Conservation (phyloP, 495 filamentous ascomycete genomes). For the Podospora conica region DNA sequence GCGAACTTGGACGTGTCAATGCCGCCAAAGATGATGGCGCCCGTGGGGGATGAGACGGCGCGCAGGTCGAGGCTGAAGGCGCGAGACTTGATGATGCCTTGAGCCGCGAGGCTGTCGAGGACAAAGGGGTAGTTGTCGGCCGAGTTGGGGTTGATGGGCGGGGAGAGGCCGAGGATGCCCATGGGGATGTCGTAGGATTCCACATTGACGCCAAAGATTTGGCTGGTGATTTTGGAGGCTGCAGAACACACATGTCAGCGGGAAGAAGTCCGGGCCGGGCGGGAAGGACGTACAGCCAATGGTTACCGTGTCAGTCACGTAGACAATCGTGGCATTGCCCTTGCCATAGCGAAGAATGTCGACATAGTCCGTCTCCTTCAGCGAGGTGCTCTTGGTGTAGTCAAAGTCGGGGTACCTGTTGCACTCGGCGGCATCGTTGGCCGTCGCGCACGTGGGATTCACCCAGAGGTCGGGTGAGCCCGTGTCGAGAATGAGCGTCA, state of each 20-base stretch:
- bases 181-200: constrained; percentile 40
- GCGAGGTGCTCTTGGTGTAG: constrained; percentile 25
- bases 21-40: constrained; percentile 74
- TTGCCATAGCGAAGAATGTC: constrained; percentile 34
- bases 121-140: constrained; percentile 57
- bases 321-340: constrained; percentile 35
- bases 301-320: constrained; percentile 35
- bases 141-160: constrained; percentile 40
- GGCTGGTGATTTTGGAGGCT: constrained; percentile 31
- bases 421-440: constrained; percentile 25
- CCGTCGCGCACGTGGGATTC: constrained; percentile 32
- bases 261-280: background rate
- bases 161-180: constrained; percentile 68
- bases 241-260: background rate
- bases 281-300: constrained; percentile 27
- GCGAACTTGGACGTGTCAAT: constrained; percentile 63
- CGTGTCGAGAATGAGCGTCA: constrained; percentile 41
- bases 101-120: constrained; percentile 54
- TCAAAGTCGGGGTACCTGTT: constrained; percentile 28
- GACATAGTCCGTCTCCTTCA: constrained; percentile 16
- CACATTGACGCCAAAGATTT: constrained; percentile 39
- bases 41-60: constrained; percentile 39
- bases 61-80: constrained; percentile 68
- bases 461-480: constrained; percentile 43
- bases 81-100: constrained; percentile 59